Conservation (phyloP, 306 rosid genomes). For the Dryas octopetala region DNA sequence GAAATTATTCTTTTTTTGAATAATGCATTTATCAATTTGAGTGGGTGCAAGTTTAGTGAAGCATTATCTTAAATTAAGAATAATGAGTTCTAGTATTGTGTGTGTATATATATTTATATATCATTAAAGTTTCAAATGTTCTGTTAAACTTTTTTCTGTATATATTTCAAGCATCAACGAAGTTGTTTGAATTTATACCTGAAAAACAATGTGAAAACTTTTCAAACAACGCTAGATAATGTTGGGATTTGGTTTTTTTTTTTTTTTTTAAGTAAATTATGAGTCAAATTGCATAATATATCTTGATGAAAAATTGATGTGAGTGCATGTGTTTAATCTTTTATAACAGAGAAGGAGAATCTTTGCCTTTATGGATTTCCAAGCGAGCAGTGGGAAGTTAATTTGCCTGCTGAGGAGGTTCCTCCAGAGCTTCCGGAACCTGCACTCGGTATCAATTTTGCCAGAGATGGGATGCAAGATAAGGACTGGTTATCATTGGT, state of each 20-base stretch:
- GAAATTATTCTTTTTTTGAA: not conserved
- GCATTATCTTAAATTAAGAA: not conserved
- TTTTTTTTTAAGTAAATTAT: not conserved
- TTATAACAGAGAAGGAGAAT: conserved; percentile 59
- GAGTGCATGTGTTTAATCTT: not conserved
- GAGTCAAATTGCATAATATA: not conserved
- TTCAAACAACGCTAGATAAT: not conserved
- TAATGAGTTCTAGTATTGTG: not conserved
- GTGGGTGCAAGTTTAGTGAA: not conserved
- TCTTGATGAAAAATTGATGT: not conserved
- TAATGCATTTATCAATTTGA: no score
- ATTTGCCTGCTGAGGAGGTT: conserved; percentile 66
- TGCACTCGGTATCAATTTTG: conserved; percentile 70
- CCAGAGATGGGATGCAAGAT: conserved; percentile 62
- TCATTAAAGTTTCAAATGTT: not conserved
- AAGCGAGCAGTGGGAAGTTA: conserved; percentile 67
- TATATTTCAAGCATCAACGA: not conserved
- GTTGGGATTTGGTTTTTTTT: not conserved
- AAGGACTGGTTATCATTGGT: conserved; percentile 71
- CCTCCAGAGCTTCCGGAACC: conserved; percentile 83
- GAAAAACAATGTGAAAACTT: not conserved
- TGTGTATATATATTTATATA: not conserved
- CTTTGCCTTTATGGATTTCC: conserved; percentile 84
- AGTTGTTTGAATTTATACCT: not conserved
- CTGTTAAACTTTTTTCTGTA: not conserved